Percentiles rank a stretch among this genome's conserved stretches.
Conservation (phyloP, 228 moss, liverwort and hornwort species). For the Sphagnum fallax region DNA sequence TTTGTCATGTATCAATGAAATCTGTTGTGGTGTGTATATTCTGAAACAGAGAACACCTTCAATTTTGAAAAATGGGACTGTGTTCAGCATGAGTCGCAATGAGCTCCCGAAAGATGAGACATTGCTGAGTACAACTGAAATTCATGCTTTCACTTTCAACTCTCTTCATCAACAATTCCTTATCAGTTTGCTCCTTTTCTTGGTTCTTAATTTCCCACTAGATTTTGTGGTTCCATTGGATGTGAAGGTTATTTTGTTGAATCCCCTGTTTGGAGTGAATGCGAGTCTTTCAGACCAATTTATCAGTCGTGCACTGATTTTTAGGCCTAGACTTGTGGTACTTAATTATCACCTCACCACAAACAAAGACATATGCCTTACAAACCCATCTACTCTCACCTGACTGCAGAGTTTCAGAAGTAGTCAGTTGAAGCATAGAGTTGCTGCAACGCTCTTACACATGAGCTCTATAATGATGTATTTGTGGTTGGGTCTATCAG, state of each 20-base stretch:
- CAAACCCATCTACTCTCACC: too few species aligned
- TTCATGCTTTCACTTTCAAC: not conserved
- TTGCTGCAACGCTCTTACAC: not conserved
- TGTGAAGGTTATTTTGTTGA: constrained; percentile 44
- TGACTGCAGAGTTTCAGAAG: not conserved
- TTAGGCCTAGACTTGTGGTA: constrained; percentile 4
- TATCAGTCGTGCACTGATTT: constrained; percentile 30
- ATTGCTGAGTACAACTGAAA: constrained; percentile 18
- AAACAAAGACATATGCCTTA: not conserved
- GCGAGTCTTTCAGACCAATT: constrained; percentile 10
- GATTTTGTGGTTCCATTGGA: not conserved
- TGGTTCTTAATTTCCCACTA: not conserved
- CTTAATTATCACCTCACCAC: not conserved
- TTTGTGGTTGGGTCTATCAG: not conserved
- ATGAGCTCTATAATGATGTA: not conserved
- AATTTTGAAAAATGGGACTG: constrained; percentile 44
- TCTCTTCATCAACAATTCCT: not conserved
- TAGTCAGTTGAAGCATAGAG: not conserved
- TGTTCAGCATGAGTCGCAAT: constrained; percentile 15
- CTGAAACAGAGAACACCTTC: constrained; percentile 13
- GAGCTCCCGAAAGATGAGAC: constrained; percentile 30
- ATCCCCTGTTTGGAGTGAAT: constrained; percentile 36
- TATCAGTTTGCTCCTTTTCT: not conserved
- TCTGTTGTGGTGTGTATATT: not conserved
- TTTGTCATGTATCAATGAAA: not conserved